Evolutionary conservation across 345 rosid species (phyloP).

Genomic region (Conringia planisiliqua): DNA sequence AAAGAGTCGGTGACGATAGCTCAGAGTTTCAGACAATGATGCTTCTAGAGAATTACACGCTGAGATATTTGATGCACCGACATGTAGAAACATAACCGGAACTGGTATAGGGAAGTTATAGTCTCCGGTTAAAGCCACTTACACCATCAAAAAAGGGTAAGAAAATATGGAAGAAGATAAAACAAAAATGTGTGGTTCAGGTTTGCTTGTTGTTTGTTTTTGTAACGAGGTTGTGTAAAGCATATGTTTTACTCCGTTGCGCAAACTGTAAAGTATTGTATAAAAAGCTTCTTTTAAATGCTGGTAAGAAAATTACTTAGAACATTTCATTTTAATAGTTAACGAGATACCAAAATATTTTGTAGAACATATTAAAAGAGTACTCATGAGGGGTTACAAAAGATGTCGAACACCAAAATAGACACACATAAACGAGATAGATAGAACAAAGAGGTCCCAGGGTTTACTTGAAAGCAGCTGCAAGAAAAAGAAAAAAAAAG

Average conservation of each 20-base stretch:
- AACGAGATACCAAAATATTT: not conserved
- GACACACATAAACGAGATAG: not conserved
- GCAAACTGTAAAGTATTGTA: not conserved
- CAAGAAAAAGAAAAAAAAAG: not conserved
- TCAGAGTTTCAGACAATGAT: slow-evolving; percentile 17
- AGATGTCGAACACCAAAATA: not conserved
- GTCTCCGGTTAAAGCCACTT: not conserved
- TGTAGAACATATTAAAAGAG: not conserved
- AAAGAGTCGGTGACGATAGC: not conserved
- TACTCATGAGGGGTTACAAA: not conserved
- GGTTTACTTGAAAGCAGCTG: not conserved
- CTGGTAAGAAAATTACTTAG: not conserved
- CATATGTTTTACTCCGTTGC: not conserved
- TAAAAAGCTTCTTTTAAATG: not conserved
- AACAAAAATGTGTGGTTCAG: not conserved
- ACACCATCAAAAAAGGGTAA: not conserved
- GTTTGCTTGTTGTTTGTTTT: not conserved
- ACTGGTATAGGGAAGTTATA: slow-evolving; percentile 18
- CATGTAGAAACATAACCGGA: slow-evolving; percentile 16
- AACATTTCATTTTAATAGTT: not conserved
- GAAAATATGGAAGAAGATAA: not conserved
- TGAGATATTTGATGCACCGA: slow-evolving; percentile 11
- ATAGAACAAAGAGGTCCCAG: not conserved
- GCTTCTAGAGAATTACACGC: not conserved
- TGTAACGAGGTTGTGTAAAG: slow-evolving; percentile 21